These are phyloP conservation scores for Diospyros lotus DNA, from an alignment of 148 eudicot genomes.

Conservation along the genomic window DNA sequence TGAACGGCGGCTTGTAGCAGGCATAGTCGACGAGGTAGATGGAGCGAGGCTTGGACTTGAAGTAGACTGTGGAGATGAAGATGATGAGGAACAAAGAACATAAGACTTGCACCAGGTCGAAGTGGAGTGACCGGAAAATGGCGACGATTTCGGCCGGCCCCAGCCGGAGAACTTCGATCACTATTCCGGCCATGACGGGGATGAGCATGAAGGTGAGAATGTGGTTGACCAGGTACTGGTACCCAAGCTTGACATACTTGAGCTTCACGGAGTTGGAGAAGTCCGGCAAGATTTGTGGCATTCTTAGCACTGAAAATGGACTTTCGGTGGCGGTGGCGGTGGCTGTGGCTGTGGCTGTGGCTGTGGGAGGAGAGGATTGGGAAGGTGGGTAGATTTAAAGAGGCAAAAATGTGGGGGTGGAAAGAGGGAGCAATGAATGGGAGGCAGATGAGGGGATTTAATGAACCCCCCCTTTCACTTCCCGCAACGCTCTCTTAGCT, in stretches of 20 bases:
- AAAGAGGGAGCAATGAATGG: conserved; percentile 38
- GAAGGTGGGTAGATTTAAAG: conserved; percentile 28
- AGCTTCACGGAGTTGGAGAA: conserved; percentile 37
- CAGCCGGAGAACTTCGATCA: conserved; percentile 33
- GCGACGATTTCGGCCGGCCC: conserved; percentile 38
- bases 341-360: too few species aligned
- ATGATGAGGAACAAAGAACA: conserved; percentile 34
- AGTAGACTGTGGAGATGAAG: conserved; percentile 44
- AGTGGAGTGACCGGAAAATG: conserved; percentile 25
- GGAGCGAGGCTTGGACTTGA: conserved; percentile 53
- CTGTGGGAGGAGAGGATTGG: too few species aligned
- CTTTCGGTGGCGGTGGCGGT: too few species aligned
- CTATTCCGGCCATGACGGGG: conserved; percentile 35
- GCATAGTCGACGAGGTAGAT: conserved; percentile 50
- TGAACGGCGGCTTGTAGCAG: conserved; percentile 46
- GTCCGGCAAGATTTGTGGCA: conserved; percentile 27
- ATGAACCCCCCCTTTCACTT: conserved; percentile 34
- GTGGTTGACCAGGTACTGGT: conserved; percentile 66
- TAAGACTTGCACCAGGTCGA: conserved; percentile 39
- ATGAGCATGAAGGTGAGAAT: conserved; percentile 43
- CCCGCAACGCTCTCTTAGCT: conserved; percentile 63
- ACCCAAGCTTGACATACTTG: conserved; percentile 64
- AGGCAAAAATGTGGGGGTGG: conserved; percentile 21
- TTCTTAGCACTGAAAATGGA: conserved; percentile 4
- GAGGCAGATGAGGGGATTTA: conserved; percentile 56